Evolutionary conservation across 345 rosid species (phyloP), one percentile per base, ranked within the genome.

Genomic region (Orychophragmus violaceus): DNA sequence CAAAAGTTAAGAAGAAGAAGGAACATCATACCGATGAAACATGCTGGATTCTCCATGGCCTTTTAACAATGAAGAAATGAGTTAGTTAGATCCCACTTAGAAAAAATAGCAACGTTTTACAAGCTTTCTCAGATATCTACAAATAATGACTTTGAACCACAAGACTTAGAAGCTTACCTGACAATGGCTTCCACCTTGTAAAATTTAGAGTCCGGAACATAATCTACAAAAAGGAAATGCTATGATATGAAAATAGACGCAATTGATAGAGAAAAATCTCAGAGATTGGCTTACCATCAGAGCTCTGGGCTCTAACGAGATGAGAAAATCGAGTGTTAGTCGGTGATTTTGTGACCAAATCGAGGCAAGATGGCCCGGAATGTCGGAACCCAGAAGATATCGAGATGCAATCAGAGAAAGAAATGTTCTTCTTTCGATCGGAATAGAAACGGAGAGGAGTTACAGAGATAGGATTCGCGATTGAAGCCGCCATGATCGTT

Each of bases 111-210:
- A 45, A 71, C 70, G 35, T 63, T 30, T 30, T 30, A 48, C 2
- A 48, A 68, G n/a, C 18, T 57, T 10, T 23, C 21, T 32, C 57
- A 32, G 33, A 21, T 46, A 41, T n/a, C 4, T 12, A 27, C 5
- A 41, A 18, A 13, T 55, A 62, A 61, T 0, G 14, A 29, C 27
- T 60, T 18, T 39, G 3, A 29, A 37, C 23, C 25, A 59, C 14
- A 33, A 57, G 0, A 12, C 17, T 19, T 18, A 23, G 3, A 61
- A 53, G 1, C 36, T 55, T 36, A 75, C 95, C 96, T 89, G 66
- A 91, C 41, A 78, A 91, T 82, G 25, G 96, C 98, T 77, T 91
- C 98, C 46, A 91, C 88, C 66, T 85, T 88, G 80, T 91, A 91
- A 70, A 91, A 91, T 32, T 85, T 71, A 2, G 94, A 79, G 70